Percentiles rank a stretch among this genome's conserved stretches.
phyloP scores from a whole-genome alignment of 1,284 basidiomycete genomes.

The Rhodotorula sp. region DNA sequence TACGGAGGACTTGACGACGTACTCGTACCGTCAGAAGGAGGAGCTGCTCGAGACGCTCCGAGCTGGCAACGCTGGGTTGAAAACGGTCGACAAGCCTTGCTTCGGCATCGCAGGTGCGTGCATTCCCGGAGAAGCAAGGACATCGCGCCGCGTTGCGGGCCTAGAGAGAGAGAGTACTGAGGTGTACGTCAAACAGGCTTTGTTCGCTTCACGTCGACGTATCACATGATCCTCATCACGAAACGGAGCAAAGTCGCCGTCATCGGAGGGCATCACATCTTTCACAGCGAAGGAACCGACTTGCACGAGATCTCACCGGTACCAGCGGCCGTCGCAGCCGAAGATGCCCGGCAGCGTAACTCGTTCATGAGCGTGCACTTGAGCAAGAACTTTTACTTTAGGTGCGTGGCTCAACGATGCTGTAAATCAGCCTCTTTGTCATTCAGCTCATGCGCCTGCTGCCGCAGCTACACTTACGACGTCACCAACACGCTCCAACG shows the following conservation, averaged over 20 bases:
- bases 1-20: constrained; percentile 80
- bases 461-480: constrained; percentile 85
- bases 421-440: not conserved
- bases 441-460: no score
- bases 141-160: no score
- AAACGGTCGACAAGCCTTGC: constrained; percentile 63
- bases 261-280: constrained; percentile 93
- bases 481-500: constrained; percentile 90
- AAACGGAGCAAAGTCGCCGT: constrained; percentile 89
- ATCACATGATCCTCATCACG: constrained; percentile 84
- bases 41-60: constrained; percentile 89
- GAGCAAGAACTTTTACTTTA: constrained; percentile 99
- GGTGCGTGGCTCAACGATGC: constrained; percentile 54
- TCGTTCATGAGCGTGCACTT: constrained; percentile 98
- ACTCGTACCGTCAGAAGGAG: constrained; percentile 82
- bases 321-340: constrained; percentile 24
- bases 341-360: constrained; percentile 61
- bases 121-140: no score
- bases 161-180: no score
- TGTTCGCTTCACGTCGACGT: constrained; percentile 82
- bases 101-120: constrained; percentile 15
- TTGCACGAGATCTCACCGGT: constrained; percentile 62
- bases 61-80: constrained; percentile 91
- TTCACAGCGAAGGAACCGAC: constrained; percentile 91
- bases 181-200: constrained; percentile 61